Conservation (phyloP, 2,329 filamentous ascomycete species). For the Aspergillus neoniger region DNA sequence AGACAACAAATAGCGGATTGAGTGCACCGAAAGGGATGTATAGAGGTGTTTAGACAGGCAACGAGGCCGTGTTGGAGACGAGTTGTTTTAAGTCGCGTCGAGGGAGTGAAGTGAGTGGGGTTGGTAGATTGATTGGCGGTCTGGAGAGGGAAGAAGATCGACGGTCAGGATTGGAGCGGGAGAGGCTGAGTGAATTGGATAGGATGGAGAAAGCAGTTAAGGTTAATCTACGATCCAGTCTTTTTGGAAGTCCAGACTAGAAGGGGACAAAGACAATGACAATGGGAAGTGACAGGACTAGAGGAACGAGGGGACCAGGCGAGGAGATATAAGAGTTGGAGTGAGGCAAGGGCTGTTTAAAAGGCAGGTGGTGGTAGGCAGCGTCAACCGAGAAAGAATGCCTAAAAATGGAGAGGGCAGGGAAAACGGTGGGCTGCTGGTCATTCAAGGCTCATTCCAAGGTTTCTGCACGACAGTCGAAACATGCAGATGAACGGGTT, state of each 20-base stretch:
- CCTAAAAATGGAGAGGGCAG: constrained; percentile 10
- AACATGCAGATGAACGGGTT: constrained; percentile 15
- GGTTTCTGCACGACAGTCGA: constrained; percentile 10
- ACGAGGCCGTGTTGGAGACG: constrained; percentile 8
- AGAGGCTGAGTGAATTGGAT: not conserved
- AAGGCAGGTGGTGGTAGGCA: constrained; percentile 10
- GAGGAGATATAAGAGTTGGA: constrained; percentile 12
- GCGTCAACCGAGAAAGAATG: constrained; percentile 14
- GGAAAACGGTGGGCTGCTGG: not conserved
- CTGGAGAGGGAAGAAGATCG: constrained; percentile 10
- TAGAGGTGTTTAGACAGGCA: not conserved
- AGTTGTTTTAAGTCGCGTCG: constrained; percentile 25
- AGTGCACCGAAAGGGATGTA: not conserved
- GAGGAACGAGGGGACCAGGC: constrained; percentile 11
- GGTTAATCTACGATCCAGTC: not conserved
- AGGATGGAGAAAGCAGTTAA: not conserved
- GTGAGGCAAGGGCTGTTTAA: constrained; percentile 9
- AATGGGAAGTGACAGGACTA: not conserved
- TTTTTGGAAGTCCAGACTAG: too few species aligned
- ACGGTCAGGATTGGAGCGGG: constrained; percentile 9
- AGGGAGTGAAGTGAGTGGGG: constrained; percentile 35
- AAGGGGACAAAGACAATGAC: not conserved
- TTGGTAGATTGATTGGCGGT: constrained; percentile 28
- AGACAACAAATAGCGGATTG: not conserved
- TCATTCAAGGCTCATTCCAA: constrained; percentile 8